These are phyloP conservation scores for Dendrobium chrysotoxum DNA, from an alignment of 106 monocot species.

Conservation along the genomic window DNA sequence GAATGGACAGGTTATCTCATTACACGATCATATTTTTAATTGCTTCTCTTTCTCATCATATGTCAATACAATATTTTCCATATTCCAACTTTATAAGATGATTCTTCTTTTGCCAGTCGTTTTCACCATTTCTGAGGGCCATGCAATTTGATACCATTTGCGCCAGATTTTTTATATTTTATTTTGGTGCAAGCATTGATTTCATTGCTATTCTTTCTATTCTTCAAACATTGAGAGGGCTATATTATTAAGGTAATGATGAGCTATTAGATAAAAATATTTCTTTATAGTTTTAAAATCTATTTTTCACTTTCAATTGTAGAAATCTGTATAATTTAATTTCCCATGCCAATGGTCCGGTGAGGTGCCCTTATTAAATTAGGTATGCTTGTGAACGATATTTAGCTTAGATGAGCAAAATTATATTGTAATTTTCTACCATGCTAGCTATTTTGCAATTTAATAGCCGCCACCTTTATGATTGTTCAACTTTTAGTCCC, in stretches of 20 bases:
- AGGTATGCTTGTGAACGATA: background rate
- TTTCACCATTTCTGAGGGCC: background rate
- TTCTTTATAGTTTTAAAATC: background rate
- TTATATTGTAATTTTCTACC: background rate
- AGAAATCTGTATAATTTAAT: background rate
- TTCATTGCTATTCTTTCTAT: background rate
- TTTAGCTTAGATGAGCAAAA: background rate
- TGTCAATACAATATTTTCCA: background rate
- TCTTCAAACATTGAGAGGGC: background rate
- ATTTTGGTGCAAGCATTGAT: background rate
- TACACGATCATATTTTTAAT: background rate
- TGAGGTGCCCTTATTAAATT: background rate
- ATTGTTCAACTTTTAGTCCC: background rate
- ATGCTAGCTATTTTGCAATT: background rate
- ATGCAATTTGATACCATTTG: background rate
- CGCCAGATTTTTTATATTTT: background rate
- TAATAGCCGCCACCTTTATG: background rate
- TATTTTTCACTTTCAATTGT: background rate
- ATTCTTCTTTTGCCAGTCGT: slow-evolving; percentile 1
- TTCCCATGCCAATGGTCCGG: background rate
- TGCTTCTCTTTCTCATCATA: background rate
- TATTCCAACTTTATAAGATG: background rate
- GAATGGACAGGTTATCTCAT: slow-evolving; percentile 21
- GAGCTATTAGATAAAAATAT: background rate
- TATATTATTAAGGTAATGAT: background rate